Conservation (phyloP, 345 rosid genomes). For the Gossypium bickii region DNA sequence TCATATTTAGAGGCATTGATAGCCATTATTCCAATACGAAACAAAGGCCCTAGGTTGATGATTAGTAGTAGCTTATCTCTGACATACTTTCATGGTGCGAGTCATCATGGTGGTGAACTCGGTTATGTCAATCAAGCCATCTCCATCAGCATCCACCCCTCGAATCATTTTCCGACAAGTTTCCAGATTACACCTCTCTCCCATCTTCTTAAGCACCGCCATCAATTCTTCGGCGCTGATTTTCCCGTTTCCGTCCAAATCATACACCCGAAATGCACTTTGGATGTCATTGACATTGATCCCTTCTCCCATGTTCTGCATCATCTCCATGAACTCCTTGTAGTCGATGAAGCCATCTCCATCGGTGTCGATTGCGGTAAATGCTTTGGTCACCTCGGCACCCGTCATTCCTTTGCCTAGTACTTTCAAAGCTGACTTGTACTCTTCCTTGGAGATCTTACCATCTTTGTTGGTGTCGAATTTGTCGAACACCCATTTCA, state of each 20-base stretch:
- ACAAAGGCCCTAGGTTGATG: neutral
- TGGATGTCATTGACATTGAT: conserved; percentile 27
- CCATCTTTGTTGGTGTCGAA: conserved; percentile 52
- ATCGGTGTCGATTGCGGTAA: conserved; percentile 39
- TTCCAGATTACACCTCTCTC: conserved; percentile 44
- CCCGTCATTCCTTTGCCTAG: conserved; percentile 35
- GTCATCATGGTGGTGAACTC: conserved; percentile 59
- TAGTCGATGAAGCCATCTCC: conserved; percentile 55
- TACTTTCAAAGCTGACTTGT: conserved; percentile 31
- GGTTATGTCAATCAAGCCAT: conserved; percentile 43
- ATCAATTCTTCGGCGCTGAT: conserved; percentile 54
- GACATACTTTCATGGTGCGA: conserved; percentile 26
- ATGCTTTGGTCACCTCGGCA: conserved; percentile 31
- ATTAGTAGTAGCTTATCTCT: neutral
- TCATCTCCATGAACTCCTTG: conserved; percentile 45
- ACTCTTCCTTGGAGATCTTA: conserved; percentile 48
- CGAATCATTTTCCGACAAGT: conserved; percentile 47
- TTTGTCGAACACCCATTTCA: conserved; percentile 48
- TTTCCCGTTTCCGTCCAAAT: conserved; percentile 45
- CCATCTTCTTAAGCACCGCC: conserved; percentile 43
- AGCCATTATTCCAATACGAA: neutral
- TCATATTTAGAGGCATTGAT: neutral
- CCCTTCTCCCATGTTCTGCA: conserved; percentile 33
- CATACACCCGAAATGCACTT: conserved; percentile 45
- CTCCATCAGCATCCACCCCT: conserved; percentile 48